These are phyloP conservation scores for Quambalaria eucalypti DNA, from an alignment of 1,284 basidiomycete genomes.

Conservation along the genomic window DNA sequence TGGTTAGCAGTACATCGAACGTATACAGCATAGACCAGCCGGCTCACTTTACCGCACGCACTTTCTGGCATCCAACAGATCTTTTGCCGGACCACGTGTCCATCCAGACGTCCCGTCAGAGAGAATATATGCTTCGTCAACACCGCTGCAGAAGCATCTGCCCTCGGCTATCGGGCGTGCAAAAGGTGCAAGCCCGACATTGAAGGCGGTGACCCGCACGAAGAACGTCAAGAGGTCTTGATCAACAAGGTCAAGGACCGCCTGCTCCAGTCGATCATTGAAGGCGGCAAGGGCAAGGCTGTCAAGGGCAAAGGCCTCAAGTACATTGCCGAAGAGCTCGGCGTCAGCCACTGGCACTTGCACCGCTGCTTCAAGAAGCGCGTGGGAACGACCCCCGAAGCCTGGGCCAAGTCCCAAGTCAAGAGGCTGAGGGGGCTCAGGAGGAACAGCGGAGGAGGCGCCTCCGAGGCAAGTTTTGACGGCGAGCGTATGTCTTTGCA, in stretches of 20 bases:
- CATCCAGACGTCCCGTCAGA: neutral
- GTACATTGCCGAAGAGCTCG: conserved; percentile 1
- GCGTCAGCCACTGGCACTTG: conserved; percentile 6
- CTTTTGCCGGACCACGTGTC: neutral
- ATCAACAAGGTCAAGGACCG: neutral
- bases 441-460: too few relatives aligned
- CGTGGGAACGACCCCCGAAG: neutral
- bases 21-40: neutral
- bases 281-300: neutral
- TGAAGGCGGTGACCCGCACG: neutral
- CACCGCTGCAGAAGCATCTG: neutral
- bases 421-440: neutral
- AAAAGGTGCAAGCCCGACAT: neutral
- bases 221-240: neutral
- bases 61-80: too few relatives aligned
- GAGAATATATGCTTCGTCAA: neutral
- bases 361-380: conserved; percentile 5
- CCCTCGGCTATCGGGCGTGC: neutral
- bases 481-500: too few relatives aligned
- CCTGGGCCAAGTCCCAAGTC: neutral
- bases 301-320: conserved; percentile 1
- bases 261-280: neutral
- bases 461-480: too few relatives aligned
- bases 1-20: too few relatives aligned
- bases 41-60: neutral